Evolutionary conservation across 352 stramenopile genomes (phyloP).

Genomic region (Globisporangium okanoganense): DNA sequence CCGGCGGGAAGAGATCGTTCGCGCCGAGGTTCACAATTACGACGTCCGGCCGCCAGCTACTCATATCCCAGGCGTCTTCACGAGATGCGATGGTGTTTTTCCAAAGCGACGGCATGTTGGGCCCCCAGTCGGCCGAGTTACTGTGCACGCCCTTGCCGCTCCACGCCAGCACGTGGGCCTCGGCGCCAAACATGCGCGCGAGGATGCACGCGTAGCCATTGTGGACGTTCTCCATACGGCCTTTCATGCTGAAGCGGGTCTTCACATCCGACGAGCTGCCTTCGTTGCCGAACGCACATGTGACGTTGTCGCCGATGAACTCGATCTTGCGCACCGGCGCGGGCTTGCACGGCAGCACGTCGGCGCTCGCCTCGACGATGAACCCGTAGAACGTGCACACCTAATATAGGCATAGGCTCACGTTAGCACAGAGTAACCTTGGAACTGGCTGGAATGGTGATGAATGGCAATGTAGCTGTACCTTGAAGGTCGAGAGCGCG

Average conservation of each 20-base stretch:
- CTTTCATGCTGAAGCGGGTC: slow-evolving; percentile 79
- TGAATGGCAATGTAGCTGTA: too few species aligned
- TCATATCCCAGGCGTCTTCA: slow-evolving; percentile 66
- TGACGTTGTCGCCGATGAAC: slow-evolving; percentile 85
- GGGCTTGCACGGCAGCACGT: slow-evolving; percentile 47
- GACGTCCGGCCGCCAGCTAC: slow-evolving; percentile 72
- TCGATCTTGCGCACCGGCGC: slow-evolving; percentile 54
- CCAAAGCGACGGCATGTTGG: slow-evolving; percentile 78
- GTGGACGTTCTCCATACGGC: slow-evolving; percentile 86
- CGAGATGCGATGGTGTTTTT: slow-evolving; percentile 84
- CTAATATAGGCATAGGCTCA: not conserved
- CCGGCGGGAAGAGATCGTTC: slow-evolving; percentile 82
- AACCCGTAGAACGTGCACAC: slow-evolving; percentile 89
- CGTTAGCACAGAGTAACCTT: too few species aligned
- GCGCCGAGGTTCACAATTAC: slow-evolving; percentile 80
- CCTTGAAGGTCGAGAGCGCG: slow-evolving; percentile 85
- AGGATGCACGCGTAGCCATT: slow-evolving; percentile 84
- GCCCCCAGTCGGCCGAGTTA: slow-evolving; percentile 80
- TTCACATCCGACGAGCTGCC: slow-evolving; percentile 66
- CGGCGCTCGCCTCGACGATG: slow-evolving; percentile 65
- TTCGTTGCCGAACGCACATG: slow-evolving; percentile 84
- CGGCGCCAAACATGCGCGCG: slow-evolving; percentile 80
- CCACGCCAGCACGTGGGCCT: slow-evolving; percentile 83
- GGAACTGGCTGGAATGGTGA: too few species aligned
- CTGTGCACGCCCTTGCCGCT: slow-evolving; percentile 85